These are phyloP conservation scores for Lipomyces yamadae DNA, from an alignment of 805 yeast species.

Conservation along the genomic window DNA sequence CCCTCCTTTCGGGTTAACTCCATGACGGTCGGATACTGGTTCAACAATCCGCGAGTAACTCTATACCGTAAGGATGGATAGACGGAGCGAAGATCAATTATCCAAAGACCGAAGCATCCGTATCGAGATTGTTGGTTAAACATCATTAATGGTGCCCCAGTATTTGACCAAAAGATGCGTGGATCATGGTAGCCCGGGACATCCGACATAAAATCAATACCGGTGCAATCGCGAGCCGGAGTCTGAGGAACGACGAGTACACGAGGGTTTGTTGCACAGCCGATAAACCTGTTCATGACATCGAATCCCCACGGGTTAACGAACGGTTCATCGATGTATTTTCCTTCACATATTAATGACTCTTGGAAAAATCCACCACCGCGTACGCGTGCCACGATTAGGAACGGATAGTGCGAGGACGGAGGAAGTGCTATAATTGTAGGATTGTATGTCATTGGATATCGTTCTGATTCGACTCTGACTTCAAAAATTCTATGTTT, in stretches of 20 bases:
- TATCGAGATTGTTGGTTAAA: constrained; percentile 36
- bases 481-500: constrained; percentile 29
- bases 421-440: constrained; percentile 35
- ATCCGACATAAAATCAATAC: constrained; percentile 27
- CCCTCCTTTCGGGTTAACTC: constrained; percentile 34
- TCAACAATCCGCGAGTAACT: constrained; percentile 30
- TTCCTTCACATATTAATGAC: constrained; percentile 33
- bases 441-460: constrained; percentile 34
- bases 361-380: constrained; percentile 26
- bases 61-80: constrained; percentile 35
- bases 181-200: constrained; percentile 38
- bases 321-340: constrained; percentile 25
- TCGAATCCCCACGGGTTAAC: constrained; percentile 22
- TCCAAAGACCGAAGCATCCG: constrained; percentile 37
- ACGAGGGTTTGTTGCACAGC: constrained; percentile 31
- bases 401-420: constrained; percentile 34
- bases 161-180: constrained; percentile 32
- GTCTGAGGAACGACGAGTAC: constrained; percentile 32
- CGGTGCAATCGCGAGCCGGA: constrained; percentile 33
- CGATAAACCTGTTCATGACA: constrained; percentile 12
- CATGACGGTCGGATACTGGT: constrained; percentile 30
- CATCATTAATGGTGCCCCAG: constrained; percentile 38
- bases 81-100: constrained; percentile 33
- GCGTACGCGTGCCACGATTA: constrained; percentile 35
- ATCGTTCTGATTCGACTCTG: constrained; percentile 24